These are phyloP conservation scores for Uromyces viciae-fabae DNA, from an alignment of 1,284 basidiomycete genomes.

Conservation along the genomic window DNA sequence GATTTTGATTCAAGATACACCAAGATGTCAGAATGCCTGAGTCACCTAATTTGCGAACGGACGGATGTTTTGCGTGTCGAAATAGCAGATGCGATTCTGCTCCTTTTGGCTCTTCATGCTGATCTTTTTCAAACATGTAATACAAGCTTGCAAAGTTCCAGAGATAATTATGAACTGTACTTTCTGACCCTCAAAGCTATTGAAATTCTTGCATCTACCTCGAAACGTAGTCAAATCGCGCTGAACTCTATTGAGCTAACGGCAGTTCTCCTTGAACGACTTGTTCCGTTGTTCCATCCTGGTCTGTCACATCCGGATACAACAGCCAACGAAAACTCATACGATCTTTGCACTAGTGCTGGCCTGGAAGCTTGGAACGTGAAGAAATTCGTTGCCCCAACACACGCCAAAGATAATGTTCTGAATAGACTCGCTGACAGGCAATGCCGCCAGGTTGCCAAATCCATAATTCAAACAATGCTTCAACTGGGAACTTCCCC, in stretches of 20 bases:
- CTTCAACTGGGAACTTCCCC: slow-evolving; percentile 30
- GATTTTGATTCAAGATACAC: slow-evolving; percentile 11
- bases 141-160: not conserved
- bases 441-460: slow-evolving; percentile 23
- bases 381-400: not conserved
- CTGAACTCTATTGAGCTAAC: slow-evolving; percentile 38
- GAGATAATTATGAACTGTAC: slow-evolving; percentile 28
- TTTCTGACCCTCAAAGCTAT: slow-evolving; percentile 40
- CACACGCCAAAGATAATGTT: not conserved
- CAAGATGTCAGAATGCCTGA: slow-evolving; percentile 25
- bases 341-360: not conserved
- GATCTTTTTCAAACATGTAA: slow-evolving; percentile 18
- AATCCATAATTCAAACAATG: slow-evolving; percentile 24
- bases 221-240: slow-evolving; percentile 34
- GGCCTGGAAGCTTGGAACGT: slow-evolving; percentile 41
- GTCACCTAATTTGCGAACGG: slow-evolving; percentile 9
- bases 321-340: not conserved
- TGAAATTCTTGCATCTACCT: slow-evolving; percentile 31
- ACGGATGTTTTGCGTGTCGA: slow-evolving; percentile 26
- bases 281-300: not conserved
- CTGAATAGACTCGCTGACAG: slow-evolving; percentile 9
- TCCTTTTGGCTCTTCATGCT: slow-evolving; percentile 33
- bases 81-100: slow-evolving; percentile 32
- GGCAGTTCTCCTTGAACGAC: slow-evolving; percentile 31
- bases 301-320: not conserved